phyloP scores from a whole-genome alignment of 73 alveolate species.

The Paramecium octaurelia region DNA sequence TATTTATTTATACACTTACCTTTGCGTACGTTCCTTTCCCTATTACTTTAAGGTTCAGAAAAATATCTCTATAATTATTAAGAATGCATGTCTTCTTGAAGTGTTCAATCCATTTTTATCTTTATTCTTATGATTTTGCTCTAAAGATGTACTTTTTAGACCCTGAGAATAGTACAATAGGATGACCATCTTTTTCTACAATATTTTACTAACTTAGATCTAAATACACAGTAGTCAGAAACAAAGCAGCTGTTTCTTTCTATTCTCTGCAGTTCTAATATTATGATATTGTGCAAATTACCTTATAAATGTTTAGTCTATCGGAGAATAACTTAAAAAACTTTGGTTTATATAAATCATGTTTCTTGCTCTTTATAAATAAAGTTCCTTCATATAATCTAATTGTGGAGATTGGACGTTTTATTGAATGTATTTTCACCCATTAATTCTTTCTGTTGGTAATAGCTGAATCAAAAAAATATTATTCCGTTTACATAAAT shows the following conservation, averaged over 20 bases:
- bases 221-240: not conserved
- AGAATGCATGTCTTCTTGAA: conserved; percentile 5
- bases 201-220: not conserved
- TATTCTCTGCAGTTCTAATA: not conserved
- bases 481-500: not conserved
- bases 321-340: conserved; percentile 25
- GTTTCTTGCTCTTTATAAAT: not conserved
- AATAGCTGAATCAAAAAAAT: not conserved
- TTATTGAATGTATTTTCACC: not conserved
- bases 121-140: not conserved
- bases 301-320: not conserved
- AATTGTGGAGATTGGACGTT: not conserved
- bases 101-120: conserved; percentile 8
- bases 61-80: not conserved
- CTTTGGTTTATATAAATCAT: not conserved
- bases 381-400: conserved; percentile 21
- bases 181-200: not conserved
- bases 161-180: not conserved
- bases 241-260: not conserved
- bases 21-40: conserved; percentile 41
- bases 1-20: not conserved
- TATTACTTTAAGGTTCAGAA: conserved; percentile 3
- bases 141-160: not conserved
- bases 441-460: not conserved
- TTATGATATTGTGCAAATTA: not conserved